Evolutionary conservation across 2,329 filamentous ascomycete species (phyloP), one percentile per base, ranked within the genome.

Genomic region (Boeremia lycopersici): DNA sequence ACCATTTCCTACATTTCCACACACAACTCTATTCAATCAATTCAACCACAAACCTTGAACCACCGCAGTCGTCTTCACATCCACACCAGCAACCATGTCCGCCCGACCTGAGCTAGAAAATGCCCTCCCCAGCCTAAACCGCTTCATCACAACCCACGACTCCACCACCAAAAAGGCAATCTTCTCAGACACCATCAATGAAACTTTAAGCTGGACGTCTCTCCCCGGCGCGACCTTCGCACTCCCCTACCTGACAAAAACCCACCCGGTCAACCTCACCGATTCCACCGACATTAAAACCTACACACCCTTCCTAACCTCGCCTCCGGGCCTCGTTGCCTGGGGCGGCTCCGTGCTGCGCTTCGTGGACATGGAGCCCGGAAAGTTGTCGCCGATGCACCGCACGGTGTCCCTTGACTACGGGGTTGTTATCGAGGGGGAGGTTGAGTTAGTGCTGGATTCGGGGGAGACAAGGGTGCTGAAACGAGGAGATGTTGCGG

Each of bases 171-270:
- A 72, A 23, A 65, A 74, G 56, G 68, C 71, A 4, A 57, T 74
- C 31, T 75, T 76, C 57, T 71, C 67, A 2, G 49, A 61, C 25
- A 57, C 59, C 1, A 10, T 74, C 6, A 53, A 61, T 4, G 68
- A 71, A 30, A 65, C 70, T 5, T 50, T 57, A 8, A 56, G 54
- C 36, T 60, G 65, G 47, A 44, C 60, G 38, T 50, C 11, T 6
- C 63, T 72, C 4, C 67, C 67, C 11, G 49, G 40, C 23, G 69
- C 67, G 6, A 69, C 67, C 17, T 83, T 83, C 61, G 73, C 72
- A 15, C 76, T 82, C 3, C 74, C 73, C 35, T 84, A 84, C 63
- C 75, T 79, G 6, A 81, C 82, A 2, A 74, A 77, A 29, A 64
- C 71, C 33, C 78, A 77, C 53, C 82, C 82, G 0, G 75, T 78